Conservation (phyloP, 2,329 filamentous ascomycete genomes). For the Geosmithia putterillii region DNA sequence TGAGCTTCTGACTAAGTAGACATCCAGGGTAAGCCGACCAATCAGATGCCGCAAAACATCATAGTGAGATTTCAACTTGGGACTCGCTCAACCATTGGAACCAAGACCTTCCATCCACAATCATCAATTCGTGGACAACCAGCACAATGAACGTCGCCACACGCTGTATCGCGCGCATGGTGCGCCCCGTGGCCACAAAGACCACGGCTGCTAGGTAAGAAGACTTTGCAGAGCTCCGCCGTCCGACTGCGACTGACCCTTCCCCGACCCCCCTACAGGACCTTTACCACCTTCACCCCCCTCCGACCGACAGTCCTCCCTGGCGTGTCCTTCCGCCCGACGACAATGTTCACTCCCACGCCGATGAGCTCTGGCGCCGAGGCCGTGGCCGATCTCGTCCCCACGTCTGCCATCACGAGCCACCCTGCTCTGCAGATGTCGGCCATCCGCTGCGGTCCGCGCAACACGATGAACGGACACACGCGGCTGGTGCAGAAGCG, state of each 20-base stretch:
- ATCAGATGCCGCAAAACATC: background rate
- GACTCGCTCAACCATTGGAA: background rate
- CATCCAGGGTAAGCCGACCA: too few relatives aligned
- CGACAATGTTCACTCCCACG: constrained; percentile 16
- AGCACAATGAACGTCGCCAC: constrained; percentile 1
- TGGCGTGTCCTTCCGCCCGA: constrained; percentile 16
- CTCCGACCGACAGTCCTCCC: constrained; percentile 33
- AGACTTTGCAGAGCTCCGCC: background rate
- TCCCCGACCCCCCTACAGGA: constrained; percentile 13
- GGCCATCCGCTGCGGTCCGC: constrained; percentile 45
- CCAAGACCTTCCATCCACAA: background rate
- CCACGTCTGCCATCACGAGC: constrained; percentile 30
- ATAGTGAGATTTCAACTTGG: background rate
- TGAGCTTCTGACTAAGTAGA: too few relatives aligned
- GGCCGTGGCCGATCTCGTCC: constrained; percentile 29
- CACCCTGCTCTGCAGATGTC: constrained; percentile 37
- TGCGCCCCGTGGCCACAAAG: constrained; percentile 1
- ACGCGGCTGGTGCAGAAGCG: constrained; percentile 47
- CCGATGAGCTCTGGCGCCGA: constrained; percentile 5
- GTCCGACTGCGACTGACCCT: background rate
- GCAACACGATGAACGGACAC: constrained; percentile 42
- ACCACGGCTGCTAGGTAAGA: background rate
- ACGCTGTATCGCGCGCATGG: constrained; percentile 2
- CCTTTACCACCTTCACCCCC: constrained; percentile 35
- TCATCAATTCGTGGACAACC: background rate